Evolutionary conservation across 352 stramenopile genomes (phyloP).

Genomic region (Pythium phragmitis): DNA sequence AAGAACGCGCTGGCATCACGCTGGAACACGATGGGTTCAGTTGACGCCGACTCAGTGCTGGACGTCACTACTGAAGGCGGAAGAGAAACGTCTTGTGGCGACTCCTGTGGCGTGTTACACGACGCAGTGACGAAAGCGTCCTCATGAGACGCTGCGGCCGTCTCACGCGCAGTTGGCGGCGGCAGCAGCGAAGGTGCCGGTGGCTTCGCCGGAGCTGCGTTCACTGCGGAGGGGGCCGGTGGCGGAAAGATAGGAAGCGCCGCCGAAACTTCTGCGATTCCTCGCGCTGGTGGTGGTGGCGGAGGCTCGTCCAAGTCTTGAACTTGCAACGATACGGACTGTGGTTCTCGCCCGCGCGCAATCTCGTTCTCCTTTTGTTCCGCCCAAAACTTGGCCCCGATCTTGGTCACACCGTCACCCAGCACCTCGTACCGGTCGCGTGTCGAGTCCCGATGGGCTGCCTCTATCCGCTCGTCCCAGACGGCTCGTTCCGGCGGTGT

Average conservation of each 20-base stretch:
- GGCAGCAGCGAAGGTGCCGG: not conserved
- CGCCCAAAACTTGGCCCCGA: conserved; percentile 57
- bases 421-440: conserved; percentile 39
- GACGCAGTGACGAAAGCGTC: too few species aligned
- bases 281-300: not conserved
- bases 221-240: not conserved
- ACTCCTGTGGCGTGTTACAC: too few species aligned
- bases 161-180: not conserved
- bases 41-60: not conserved
- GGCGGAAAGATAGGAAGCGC: not conserved
- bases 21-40: conserved; percentile 18
- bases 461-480: conserved; percentile 60
- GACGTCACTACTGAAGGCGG: not conserved
- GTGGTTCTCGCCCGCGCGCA: not conserved
- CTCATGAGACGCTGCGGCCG: not conserved
- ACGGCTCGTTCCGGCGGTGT: conserved; percentile 38
- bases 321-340: conserved; percentile 8
- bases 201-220: not conserved
- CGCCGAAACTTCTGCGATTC: not conserved
- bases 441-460: conserved; percentile 43
- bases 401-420: conserved; percentile 39
- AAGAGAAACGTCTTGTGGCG: too few species aligned
- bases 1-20: conserved; percentile 35
- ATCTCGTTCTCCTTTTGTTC: conserved; percentile 24
- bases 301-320: conserved; percentile 1